Evolutionary conservation across 176 grass and related monocot genomes (phyloP).

Genomic region (Carex scoparia): DNA sequence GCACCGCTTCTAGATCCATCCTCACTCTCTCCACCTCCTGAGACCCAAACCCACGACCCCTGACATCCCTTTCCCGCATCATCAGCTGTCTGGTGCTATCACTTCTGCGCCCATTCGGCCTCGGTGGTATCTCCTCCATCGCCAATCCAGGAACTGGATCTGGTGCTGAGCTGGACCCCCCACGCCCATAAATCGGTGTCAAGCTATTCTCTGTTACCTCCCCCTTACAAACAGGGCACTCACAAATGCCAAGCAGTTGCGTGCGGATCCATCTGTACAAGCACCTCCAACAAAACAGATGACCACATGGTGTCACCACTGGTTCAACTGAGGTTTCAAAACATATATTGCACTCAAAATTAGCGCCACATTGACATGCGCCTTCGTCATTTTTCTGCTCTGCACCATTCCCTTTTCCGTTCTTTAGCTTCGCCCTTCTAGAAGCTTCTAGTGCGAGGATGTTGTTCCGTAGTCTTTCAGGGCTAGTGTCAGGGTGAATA

Average conservation of each 20-base stretch:
- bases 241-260: slow-evolving; percentile 32
- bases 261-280: slow-evolving; percentile 64
- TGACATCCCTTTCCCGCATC: slow-evolving; percentile 21
- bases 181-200: slow-evolving; percentile 85
- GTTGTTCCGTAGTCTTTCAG: slow-evolving; percentile 44
- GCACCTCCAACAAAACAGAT: slow-evolving; percentile 92
- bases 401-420: slow-evolving; percentile 23
- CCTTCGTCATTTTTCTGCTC: slow-evolving; percentile 37
- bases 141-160: neutral
- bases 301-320: slow-evolving; percentile 73
- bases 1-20: slow-evolving; percentile 18
- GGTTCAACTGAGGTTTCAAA: slow-evolving; percentile 64
- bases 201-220: slow-evolving; percentile 48
- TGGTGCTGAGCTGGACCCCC: slow-evolving; percentile 17
- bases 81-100: slow-evolving; percentile 51
- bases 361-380: slow-evolving; percentile 32
- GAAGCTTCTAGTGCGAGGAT: slow-evolving; percentile 49
- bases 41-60: neutral
- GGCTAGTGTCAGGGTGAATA: slow-evolving; percentile 22
- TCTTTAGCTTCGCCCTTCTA: slow-evolving; percentile 39
- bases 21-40: slow-evolving; percentile 24
- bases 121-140: slow-evolving; percentile 47
- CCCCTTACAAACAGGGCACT: slow-evolving; percentile 88
- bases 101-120: slow-evolving; percentile 42
- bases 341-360: slow-evolving; percentile 88